Base-by-base conservation (phyloP, 345 rosid species). In the Geranium brycei region DNA sequence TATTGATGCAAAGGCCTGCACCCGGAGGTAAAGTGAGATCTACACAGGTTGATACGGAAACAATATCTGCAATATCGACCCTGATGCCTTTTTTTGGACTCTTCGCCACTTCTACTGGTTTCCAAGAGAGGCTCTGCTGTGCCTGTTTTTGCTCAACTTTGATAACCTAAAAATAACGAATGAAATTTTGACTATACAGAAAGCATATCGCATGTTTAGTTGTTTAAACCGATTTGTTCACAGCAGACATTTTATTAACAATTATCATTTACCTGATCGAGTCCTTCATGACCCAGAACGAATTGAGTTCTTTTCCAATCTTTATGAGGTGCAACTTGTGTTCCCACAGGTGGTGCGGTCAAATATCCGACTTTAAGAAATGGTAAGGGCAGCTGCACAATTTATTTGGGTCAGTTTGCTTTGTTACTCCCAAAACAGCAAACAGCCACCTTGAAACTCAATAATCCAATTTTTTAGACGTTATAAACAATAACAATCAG, bases 21-120 rank as follows among this genome's bases (percentile, higher is more conserved):
- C 99, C 99, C 4, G 92, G 86, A 62, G 99, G 99, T 80, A 93
- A 82, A 60, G 97, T 93, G 65, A 90, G 85, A 80, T 93, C 99
- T 35, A 95, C 86, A 73, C 92, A 86, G 17, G 92, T 81, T 57
- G 97, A 85, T 60, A 88, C 95, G 66, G 97, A 93, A 56, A 84
- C 76, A 16, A 93, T 83, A 71, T 90, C 95, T 32, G 85, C 80
- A 67, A 93, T 82, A 15, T 82, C 83, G 62, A 93, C 81, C 76
- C 81, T 83, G 62, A 85, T 71, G 5, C 81, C 79, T 81, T 71
- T 81, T 78, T 70, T 83, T 60, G 87, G 93, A 61, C 66, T 63
- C 60, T 76, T 79, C 38, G 56, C 55, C 13, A 65, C 57, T 53
- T 80, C 85, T 61, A 70, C 79, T 0, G 81, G 19, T 80, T 79